Evolutionary conservation across 768 basidiomycete genomes (phyloP).

Genomic region (Suillus placidus): DNA sequence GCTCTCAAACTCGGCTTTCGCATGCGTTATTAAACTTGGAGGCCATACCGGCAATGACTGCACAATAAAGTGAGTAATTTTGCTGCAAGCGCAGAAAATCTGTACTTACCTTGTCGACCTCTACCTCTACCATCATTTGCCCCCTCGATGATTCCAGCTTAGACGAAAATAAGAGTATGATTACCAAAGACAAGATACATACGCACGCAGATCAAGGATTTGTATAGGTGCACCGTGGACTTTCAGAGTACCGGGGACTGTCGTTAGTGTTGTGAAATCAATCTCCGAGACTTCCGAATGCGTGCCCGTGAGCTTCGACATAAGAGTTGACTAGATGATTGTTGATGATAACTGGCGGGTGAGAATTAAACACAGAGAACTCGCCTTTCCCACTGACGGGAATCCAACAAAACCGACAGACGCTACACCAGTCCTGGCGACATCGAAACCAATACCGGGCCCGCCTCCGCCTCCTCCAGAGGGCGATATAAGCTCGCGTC

Average conservation of each 20-base stretch:
- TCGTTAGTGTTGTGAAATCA: slow-evolving; percentile 95
- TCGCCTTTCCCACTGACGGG: slow-evolving; percentile 93
- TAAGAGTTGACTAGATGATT: slow-evolving; percentile 73
- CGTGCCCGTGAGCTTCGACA: slow-evolving; percentile 96
- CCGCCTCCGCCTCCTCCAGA: slow-evolving; percentile 83
- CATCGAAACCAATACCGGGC: slow-evolving; percentile 93
- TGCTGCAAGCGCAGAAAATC: slow-evolving; percentile 23
- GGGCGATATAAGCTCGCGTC: slow-evolving; percentile 88
- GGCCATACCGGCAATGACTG: slow-evolving; percentile 76
- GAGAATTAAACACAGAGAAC: slow-evolving; percentile 11
- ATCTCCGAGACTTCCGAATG: slow-evolving; percentile 96
- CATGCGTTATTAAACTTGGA: slow-evolving; percentile 13
- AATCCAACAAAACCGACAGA: slow-evolving; percentile 93
- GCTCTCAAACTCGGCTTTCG: slow-evolving; percentile 8
- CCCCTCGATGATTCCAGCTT: slow-evolving; percentile 97
- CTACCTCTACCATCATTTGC: slow-evolving; percentile 95
- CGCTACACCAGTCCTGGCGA: slow-evolving; percentile 96
- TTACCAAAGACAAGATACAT: not conserved
- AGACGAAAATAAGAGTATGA: slow-evolving; percentile 20
- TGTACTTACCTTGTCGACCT: slow-evolving; percentile 82
- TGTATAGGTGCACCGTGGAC: slow-evolving; percentile 97
- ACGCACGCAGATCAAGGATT: slow-evolving; percentile 87
- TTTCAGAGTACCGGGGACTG: slow-evolving; percentile 92
- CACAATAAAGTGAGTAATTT: slow-evolving; percentile 14
- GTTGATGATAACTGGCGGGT: slow-evolving; percentile 11